Evolutionary conservation across 2,329 filamentous ascomycete species (phyloP), one percentile per base, ranked within the genome.

Genomic region (Bertia moriformis): DNA sequence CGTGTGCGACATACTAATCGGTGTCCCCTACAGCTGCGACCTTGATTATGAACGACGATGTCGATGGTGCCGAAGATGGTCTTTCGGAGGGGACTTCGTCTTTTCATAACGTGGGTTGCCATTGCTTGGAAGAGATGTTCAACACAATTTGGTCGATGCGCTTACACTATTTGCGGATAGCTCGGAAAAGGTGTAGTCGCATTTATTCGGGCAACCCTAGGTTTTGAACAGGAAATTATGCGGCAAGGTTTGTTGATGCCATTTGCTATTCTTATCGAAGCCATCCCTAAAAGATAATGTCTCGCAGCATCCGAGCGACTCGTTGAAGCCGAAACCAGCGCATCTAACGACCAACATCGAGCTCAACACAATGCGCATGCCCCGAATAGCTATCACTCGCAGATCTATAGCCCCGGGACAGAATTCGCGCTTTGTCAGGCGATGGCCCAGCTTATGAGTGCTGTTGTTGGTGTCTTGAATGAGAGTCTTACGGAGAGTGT

Each of bases 161-260:
- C n/a, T n/a, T n/a, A n/a, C n/a, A n/a, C 10, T 29, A 29, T n/a
- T 29, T n/a, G 24, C 24, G n/a, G 7, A 18, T 66, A 82, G 63
- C 69, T 96, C 22, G 88, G 87, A 19, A 68, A 79, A 46, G 82
- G 85, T 39, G 78, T 94, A 22, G 78, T 87, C 15, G 76, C 75
- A 35, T 96, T 96, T 55, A 78, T 96, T 58, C 71, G 78, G 48
- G 87, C 88, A 14, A 80, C 91, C 2, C 63, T 96, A 1, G 88
- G 88, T 2, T 91, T 94, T 50, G 91, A 96, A 59, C 88, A 93
- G 57, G 78, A 91, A 3, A 70, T 93, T 46, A 91, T 96, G 81
- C 13, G 69, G 75, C 18, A 71, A 75, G 38, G 67, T 98, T 18
- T 69, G 69, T 38, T 75, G 82, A 35, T n/a, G n/a, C n/a, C n/a